phyloP scores from a whole-genome alignment of 2,329 filamentous ascomycete species.

The Sporothrix brunneoviolacea region DNA sequence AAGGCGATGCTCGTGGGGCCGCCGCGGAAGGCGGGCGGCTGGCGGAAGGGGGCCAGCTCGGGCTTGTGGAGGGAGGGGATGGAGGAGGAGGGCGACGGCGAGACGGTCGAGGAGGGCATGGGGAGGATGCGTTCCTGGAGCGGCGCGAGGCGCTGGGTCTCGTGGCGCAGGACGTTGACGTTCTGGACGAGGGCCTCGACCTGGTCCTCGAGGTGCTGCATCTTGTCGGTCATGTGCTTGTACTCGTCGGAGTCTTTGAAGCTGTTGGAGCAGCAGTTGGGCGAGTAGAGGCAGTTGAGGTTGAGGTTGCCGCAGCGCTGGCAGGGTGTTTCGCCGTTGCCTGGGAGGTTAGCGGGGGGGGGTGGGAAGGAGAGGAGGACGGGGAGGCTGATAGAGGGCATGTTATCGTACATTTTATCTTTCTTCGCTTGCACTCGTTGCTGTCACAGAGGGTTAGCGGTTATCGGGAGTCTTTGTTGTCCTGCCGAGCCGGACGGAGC shows the following conservation, averaged over 20 bases:
- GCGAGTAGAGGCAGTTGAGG: slow-evolving; percentile 30
- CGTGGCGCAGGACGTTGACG: slow-evolving; percentile 60
- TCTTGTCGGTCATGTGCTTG: slow-evolving; percentile 69
- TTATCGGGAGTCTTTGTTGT: background rate
- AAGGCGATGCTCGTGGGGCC: slow-evolving; percentile 74
- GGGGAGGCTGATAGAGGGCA: background rate
- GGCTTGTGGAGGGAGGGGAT: slow-evolving; percentile 38
- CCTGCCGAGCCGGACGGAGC: too few species aligned
- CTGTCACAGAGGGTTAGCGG: slow-evolving; percentile 30
- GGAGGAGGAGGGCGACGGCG: slow-evolving; percentile 37
- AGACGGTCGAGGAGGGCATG: slow-evolving; percentile 30
- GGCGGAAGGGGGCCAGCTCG: slow-evolving; percentile 41
- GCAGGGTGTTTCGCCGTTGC: slow-evolving; percentile 61
- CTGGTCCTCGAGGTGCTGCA: slow-evolving; percentile 73
- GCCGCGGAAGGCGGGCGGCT: slow-evolving; percentile 65
- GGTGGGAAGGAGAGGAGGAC: slow-evolving; percentile 8
- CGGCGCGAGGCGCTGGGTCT: slow-evolving; percentile 39
- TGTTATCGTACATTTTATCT: slow-evolving; percentile 31
- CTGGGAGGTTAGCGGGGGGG: background rate
- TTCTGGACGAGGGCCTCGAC: slow-evolving; percentile 70
- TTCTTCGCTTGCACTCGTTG: slow-evolving; percentile 40
- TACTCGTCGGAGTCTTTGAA: slow-evolving; percentile 61
- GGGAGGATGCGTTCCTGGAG: slow-evolving; percentile 36
- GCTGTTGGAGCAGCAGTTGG: slow-evolving; percentile 34
- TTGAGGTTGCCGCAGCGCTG: slow-evolving; percentile 63